Evolutionary conservation across 169 alveolate genomes (phyloP), one percentile per base, ranked within the genome.

Genomic region (Plasmodium ovale): DNA sequence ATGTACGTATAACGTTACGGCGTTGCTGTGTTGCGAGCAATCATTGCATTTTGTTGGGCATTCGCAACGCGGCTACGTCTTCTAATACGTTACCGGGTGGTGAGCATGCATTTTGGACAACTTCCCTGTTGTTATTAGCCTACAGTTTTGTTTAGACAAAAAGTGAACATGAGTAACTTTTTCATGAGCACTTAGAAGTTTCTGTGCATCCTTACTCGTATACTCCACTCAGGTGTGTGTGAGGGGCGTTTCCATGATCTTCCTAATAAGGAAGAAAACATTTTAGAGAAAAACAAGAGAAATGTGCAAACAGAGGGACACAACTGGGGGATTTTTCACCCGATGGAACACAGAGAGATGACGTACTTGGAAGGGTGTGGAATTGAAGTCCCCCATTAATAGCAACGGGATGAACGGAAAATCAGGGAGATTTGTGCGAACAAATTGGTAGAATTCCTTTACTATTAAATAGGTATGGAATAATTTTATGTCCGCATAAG

Each of bases 31-130:
- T n/a, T n/a, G n/a, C n/a, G n/a, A n/a, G n/a, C n/a, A n/a, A n/a
- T n/a, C n/a, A n/a, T n/a, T n/a, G n/a, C n/a, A n/a, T n/a, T n/a
- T n/a, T n/a, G n/a, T n/a, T n/a, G n/a, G n/a, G n/a, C n/a, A n/a
- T n/a, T n/a, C n/a, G n/a, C n/a, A n/a, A n/a, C n/a, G n/a, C n/a
- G n/a, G n/a, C n/a, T n/a, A n/a, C n/a, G n/a, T n/a, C n/a, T n/a
- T n/a, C n/a, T n/a, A n/a, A n/a, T n/a, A n/a, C n/a, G n/a, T 59
- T 74, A 74, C 88, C 53, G 88, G 88, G 42, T 74, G 88, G 33
- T 74, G 67, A 0, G 60, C 53, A 35, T 74, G 88, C 25, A 10
- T 74, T 7, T 25, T 58, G 21, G 73, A 21, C 35, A 74, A 25
- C 12, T 19, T 74, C 29, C 88, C 88, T 9, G 65, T 74, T 25